Base-by-base conservation (phyloP, 2,329 filamentous ascomycete genomes). In the Eurotiales sp. region DNA sequence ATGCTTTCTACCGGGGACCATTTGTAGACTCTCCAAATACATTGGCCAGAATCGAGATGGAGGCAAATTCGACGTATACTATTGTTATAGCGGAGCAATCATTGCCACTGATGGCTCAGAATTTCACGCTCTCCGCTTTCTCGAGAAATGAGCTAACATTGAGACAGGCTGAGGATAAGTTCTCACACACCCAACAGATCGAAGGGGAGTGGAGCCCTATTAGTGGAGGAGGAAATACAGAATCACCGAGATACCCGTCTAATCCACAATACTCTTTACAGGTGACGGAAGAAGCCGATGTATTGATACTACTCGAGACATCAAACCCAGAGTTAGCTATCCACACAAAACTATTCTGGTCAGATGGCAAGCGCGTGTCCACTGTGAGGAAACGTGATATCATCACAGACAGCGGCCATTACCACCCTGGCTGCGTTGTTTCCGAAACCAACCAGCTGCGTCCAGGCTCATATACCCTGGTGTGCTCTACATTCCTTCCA, bases 11-110 rank as follows among this genome's bases (percentile, higher is more conserved):
- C 60, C 83, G 86, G 30, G 87, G 87, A 0, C 88, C 89, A n/a
- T 96, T 89, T 56, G 90, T 97, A 29, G 92, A 96, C 69, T 95
- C 91, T 2, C 90, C 90, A 1, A 95, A 97, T 67, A 95, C 88
- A 0, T 81, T 99, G 7, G 82, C 95, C 40, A 85, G 87, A 52
- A 79, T 95, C 55, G 80, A 88, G 23, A 77, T 78, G 52, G 69
- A 76, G n/a, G 65, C 76, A 1, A 67, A 71, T 14, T 71, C 72
- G 10, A 71, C 71, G 0, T 82, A 82, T 59, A 85, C 82, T 0
- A 73, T 88, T 4, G 88, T 91, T 7, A 76, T 90, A 23, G 86
- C 90, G 14, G 87, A 95, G 60, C 85, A 95, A 61, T 85, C 86
- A 32, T 78, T 97, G 4, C 86, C 88, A 1, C 73, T 86, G 3